Percentiles rank a stretch among this genome's conserved stretches.
phyloP scores from a whole-genome alignment of 2,329 filamentous ascomycete genomes.

The Cladosporium sp. region DNA sequence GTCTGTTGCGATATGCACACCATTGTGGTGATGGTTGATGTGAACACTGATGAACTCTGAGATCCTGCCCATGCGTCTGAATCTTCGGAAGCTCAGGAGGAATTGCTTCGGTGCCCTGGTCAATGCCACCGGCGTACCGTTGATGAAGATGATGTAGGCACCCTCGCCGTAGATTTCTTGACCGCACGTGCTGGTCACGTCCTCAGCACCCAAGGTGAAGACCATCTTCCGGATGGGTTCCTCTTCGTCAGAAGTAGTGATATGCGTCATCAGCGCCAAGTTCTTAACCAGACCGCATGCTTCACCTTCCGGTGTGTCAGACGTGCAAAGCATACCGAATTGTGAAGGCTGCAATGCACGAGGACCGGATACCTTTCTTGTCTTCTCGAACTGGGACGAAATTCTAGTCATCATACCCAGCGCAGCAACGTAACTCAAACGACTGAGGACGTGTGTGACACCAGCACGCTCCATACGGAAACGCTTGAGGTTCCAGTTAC shows the following conservation, averaged over 20 bases:
- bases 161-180: conserved; percentile 81
- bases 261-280: conserved; percentile 96
- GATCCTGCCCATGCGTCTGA: conserved; percentile 83
- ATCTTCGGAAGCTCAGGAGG: conserved; percentile 74
- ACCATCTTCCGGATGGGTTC: conserved; percentile 82
- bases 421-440: conserved; percentile 92
- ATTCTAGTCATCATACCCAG: conserved; percentile 99
- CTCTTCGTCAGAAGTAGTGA: conserved; percentile 94
- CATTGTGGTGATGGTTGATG: conserved; percentile 86
- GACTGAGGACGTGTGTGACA: conserved; percentile 91
- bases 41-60: conserved; percentile 96
- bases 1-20: conserved; percentile 93
- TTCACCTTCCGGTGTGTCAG: conserved; percentile 97
- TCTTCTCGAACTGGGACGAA: conserved; percentile 98
- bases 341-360: conserved; percentile 95
- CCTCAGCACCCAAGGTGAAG: conserved; percentile 77
- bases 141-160: conserved; percentile 86
- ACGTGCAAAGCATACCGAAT: conserved; percentile 96
- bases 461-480: conserved; percentile 98
- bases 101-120: conserved; percentile 85
- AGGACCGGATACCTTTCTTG: conserved; percentile 90
- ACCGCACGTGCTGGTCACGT: conserved; percentile 74
- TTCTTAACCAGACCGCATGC: conserved; percentile 98
- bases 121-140: conserved; percentile 87
- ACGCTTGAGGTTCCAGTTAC: conserved; percentile 96